Evolutionary conservation across 306 rosid species (phyloP), one percentile per base, ranked within the genome.

Genomic region (Citrullus amarus): DNA sequence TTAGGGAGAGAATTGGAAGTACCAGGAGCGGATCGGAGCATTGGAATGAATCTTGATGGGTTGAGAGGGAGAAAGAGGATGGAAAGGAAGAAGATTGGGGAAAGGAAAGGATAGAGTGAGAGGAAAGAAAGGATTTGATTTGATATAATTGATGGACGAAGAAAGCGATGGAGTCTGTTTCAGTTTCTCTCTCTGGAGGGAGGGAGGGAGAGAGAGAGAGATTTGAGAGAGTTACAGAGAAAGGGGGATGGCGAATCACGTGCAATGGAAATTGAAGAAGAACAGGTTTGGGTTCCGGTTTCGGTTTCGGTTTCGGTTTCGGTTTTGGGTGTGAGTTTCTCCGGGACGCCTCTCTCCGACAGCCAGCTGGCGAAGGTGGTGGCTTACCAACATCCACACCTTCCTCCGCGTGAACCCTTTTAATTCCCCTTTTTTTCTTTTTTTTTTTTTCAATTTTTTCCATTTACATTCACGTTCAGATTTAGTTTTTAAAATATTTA

Each of bases 321-420:
- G 16, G 14, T 10, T 53, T 53, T 79, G 75, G 81, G 2, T 58
- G n/a, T 61, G 41, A 13, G 79, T 81, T 81, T 82, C 83, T 84
- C 88, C 83, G 86, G 60, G 91, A 88, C 90, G 84, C 93, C 91
- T 89, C 90, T 88, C 96, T 86, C 96, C 90, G 92, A 91, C 91
- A 92, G 92, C 97, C 99, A 95, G 97, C 99, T 95, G 89, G 97
- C 97, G 84, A 63, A 83, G 79, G 86, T 82, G 97, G 88, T 92
- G 90, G 97, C 96, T 92, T 88, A 87, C 97, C 91, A 90, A 89
- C 93, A 89, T 91, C 97, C 96, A 88, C 99, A 88, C 85, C 93
- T 82, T 95, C 88, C 68, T 81, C 90, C 93, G 93, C 99, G 90
- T 89, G 92, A 87, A 84, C 56, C 87, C 18, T 36, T 44, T 38